A percentile compares a stretch with the other conserved stretches of the same genome.
phyloP scores from a whole-genome alignment of 352 stramenopile species.

The Plasmopara muralis region DNA sequence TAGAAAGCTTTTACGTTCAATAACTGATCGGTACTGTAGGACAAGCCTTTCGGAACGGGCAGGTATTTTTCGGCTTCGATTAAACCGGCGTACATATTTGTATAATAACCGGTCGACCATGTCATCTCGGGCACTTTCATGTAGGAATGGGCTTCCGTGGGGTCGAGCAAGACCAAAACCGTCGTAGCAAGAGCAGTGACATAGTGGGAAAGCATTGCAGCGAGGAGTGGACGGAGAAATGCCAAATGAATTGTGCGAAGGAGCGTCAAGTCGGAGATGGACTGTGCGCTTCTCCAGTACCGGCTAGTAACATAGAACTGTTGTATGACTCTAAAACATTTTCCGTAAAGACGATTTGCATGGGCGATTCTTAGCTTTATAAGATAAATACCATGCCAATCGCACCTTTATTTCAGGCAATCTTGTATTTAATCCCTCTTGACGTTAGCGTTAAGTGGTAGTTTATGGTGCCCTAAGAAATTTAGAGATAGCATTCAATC shows the following conservation, averaged over 20 bases:
- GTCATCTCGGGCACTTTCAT: slow-evolving; percentile 1
- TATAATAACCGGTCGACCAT: neutral
- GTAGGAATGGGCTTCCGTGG: neutral
- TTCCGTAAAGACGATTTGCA: no score
- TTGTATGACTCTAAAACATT: no score
- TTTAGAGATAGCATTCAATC: no score
- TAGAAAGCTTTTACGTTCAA: slow-evolving; percentile 26
- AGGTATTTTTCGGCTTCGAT: slow-evolving; percentile 36
- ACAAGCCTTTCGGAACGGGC: slow-evolving; percentile 30
- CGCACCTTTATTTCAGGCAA: no score
- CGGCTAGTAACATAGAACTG: neutral
- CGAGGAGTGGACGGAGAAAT: neutral
- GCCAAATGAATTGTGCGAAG: neutral
- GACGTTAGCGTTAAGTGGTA: no score
- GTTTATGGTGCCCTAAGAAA: no score
- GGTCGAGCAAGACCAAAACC: neutral
- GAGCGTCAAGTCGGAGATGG: neutral
- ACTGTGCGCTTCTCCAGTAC: neutral
- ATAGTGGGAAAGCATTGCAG: neutral
- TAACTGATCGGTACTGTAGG: slow-evolving; percentile 19
- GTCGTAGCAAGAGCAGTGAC: neutral
- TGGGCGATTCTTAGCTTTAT: no score
- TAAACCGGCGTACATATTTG: slow-evolving; percentile 14
- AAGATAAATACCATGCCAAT: no score
- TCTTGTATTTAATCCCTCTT: no score